Conservation (phyloP, 192 early-diverging fungal genomes). For the Coemansia reversa region DNA sequence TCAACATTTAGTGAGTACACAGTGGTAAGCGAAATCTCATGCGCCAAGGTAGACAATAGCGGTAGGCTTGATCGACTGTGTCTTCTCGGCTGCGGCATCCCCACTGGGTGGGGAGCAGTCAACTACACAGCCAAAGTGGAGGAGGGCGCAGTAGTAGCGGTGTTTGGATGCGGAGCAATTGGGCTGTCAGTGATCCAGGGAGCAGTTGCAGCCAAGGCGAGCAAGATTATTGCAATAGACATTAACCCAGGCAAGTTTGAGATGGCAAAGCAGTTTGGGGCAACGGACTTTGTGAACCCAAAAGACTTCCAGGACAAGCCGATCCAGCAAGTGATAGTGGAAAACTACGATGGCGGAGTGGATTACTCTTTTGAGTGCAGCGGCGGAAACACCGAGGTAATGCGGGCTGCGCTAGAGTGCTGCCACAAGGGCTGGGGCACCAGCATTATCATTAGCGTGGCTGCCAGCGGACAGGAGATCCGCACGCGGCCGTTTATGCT, state of each 20-base stretch:
- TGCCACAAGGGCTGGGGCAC: constrained; percentile 92
- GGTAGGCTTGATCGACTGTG: constrained; percentile 86
- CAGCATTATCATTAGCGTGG: constrained; percentile 89
- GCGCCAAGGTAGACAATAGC: constrained; percentile 79
- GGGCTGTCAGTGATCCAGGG: constrained; percentile 91
- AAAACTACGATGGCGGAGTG: constrained; percentile 91
- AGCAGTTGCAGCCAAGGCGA: constrained; percentile 61
- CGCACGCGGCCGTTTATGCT: constrained; percentile 94
- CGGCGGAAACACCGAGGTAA: constrained; percentile 83
- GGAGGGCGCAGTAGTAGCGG: constrained; percentile 71
- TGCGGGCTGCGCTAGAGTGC: constrained; percentile 93
- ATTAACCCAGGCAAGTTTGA: constrained; percentile 85
- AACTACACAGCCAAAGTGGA: constrained; percentile 91
- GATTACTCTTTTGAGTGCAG: constrained; percentile 98
- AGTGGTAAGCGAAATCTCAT: constrained; percentile 85
- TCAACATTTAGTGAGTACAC: constrained; percentile 97
- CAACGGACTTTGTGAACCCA: constrained; percentile 89
- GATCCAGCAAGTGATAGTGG: constrained; percentile 81
- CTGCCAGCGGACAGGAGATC: constrained; percentile 90
- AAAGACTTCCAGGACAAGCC: constrained; percentile 72
- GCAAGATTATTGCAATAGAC: constrained; percentile 88
- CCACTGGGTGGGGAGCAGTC: constrained; percentile 95
- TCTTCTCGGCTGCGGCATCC: constrained; percentile 93
- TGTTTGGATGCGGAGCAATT: constrained; percentile 95
- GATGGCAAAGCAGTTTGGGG: constrained; percentile 75